Evolutionary conservation across 257 asterid genomes (phyloP).

Genomic region (Solanum sitiens): DNA sequence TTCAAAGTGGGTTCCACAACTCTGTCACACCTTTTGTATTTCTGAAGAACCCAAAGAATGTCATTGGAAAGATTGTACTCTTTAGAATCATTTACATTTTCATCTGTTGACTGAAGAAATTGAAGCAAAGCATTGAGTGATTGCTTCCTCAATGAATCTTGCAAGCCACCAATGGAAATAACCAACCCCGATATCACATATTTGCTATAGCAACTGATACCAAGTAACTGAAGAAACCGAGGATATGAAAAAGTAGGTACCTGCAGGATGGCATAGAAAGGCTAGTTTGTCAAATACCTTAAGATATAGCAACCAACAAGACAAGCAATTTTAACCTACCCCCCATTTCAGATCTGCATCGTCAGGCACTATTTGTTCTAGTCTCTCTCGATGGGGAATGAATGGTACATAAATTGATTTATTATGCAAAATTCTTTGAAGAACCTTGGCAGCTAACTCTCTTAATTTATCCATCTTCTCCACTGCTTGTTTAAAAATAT

Average conservation of each 20-base stretch:
- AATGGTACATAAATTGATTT: conserved; percentile 47
- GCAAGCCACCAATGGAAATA: conserved; percentile 82
- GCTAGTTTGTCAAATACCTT: background rate
- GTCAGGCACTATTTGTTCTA: conserved; percentile 51
- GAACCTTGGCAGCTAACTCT: conserved; percentile 76
- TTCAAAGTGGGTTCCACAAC: conserved; percentile 74
- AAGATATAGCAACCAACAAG: background rate
- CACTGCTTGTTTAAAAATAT: conserved; percentile 75
- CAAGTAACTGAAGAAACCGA: conserved; percentile 68
- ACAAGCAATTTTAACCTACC: conserved; percentile 36
- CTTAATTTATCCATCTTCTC: conserved; percentile 95
- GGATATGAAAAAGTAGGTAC: conserved; percentile 72
- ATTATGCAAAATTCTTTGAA: conserved; percentile 55
- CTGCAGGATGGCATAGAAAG: conserved; percentile 35
- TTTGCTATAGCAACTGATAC: conserved; percentile 62
- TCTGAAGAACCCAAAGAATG: conserved; percentile 77
- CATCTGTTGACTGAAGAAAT: conserved; percentile 40
- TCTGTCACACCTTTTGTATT: conserved; percentile 64
- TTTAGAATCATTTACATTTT: conserved; percentile 30
- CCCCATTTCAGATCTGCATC: conserved; percentile 59
- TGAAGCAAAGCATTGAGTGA: conserved; percentile 72
- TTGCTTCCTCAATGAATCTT: conserved; percentile 75
- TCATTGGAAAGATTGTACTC: conserved; percentile 46
- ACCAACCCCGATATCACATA: conserved; percentile 71
- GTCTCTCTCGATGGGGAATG: conserved; percentile 54